These are phyloP conservation scores for Chaetomidium leptoderma DNA, from an alignment of 495 filamentous ascomycete species.

Conservation along the genomic window DNA sequence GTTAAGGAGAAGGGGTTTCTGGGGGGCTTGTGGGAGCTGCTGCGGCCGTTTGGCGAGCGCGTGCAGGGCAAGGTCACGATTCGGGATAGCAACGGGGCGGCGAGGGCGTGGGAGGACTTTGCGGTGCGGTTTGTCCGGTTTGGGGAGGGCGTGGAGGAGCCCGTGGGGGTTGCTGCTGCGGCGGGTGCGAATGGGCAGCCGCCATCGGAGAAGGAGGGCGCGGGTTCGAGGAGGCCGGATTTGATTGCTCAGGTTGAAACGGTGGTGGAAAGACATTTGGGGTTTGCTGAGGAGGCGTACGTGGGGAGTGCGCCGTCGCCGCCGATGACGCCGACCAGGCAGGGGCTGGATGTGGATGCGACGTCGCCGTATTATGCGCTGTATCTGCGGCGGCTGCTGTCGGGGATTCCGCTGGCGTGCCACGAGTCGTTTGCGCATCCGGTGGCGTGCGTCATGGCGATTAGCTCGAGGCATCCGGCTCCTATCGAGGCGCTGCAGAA, in stretches of 20 bases:
- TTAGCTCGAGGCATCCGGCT: slow-evolving; percentile 75
- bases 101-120: slow-evolving; percentile 83
- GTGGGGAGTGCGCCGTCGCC: slow-evolving; percentile 28
- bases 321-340: slow-evolving; percentile 33
- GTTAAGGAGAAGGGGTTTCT: slow-evolving; percentile 77
- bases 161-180: slow-evolving; percentile 34
- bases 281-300: slow-evolving; percentile 48
- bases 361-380: slow-evolving; percentile 68
- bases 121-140: slow-evolving; percentile 75
- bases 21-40: slow-evolving; percentile 73
- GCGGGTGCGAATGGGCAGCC: slow-evolving; percentile 29
- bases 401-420: slow-evolving; percentile 65
- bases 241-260: slow-evolving; percentile 42
- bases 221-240: neutral
- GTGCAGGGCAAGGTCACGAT: slow-evolving; percentile 85
- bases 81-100: slow-evolving; percentile 79
- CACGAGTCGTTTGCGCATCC: slow-evolving; percentile 95
- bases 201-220: slow-evolving; percentile 11
- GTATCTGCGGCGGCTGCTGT: slow-evolving; percentile 79
- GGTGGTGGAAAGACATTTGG: slow-evolving; percentile 51
- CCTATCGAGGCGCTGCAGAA: slow-evolving; percentile 80
- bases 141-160: slow-evolving; percentile 55
- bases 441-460: slow-evolving; percentile 91
- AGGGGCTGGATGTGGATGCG: slow-evolving; percentile 36
- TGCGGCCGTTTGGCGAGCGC: slow-evolving; percentile 88